A percentile compares a stretch with the other conserved stretches of the same genome.
phyloP scores from a whole-genome alignment of 768 basidiomycete genomes.

The Tylopilus cervinicoccineus region DNA sequence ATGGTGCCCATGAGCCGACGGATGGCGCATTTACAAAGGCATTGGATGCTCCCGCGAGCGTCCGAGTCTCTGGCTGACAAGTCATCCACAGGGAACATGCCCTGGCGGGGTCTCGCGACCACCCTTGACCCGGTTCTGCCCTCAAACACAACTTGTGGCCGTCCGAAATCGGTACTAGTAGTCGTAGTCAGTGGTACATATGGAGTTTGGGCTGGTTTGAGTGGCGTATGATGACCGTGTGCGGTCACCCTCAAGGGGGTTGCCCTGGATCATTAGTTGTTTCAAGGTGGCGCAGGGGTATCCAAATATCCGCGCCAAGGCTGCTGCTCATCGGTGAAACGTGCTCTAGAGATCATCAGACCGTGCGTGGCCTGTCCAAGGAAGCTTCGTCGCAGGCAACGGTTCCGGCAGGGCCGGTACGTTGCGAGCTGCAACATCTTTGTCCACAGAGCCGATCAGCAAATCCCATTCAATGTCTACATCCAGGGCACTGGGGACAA shows the following conservation, averaged over 20 bases:
- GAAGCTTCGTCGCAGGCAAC: slow-evolving; percentile 8
- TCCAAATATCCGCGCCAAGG: background rate
- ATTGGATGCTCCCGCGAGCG: no score
- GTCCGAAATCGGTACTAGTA: no score
- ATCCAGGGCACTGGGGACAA: background rate
- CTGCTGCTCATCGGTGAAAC: background rate
- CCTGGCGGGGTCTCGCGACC: no score
- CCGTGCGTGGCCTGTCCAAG: background rate
- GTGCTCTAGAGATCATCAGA: background rate
- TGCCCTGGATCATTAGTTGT: background rate
- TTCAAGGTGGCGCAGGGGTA: background rate
- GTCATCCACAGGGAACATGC: no score
- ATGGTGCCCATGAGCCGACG: no score
- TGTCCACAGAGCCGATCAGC: background rate
- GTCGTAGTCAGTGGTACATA: background rate
- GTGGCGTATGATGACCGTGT: no score
- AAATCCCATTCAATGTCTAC: background rate
- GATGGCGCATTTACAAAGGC: no score
- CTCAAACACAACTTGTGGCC: no score
- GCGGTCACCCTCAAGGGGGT: no score
- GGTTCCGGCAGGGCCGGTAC: slow-evolving; percentile 15
- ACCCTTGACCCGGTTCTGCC: no score
- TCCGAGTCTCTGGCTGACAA: no score
- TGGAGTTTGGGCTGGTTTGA: background rate
- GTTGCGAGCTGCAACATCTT: background rate